Evolutionary conservation across 78 protist species (phyloP).

Genomic region (Creolimax fragrantissima): DNA sequence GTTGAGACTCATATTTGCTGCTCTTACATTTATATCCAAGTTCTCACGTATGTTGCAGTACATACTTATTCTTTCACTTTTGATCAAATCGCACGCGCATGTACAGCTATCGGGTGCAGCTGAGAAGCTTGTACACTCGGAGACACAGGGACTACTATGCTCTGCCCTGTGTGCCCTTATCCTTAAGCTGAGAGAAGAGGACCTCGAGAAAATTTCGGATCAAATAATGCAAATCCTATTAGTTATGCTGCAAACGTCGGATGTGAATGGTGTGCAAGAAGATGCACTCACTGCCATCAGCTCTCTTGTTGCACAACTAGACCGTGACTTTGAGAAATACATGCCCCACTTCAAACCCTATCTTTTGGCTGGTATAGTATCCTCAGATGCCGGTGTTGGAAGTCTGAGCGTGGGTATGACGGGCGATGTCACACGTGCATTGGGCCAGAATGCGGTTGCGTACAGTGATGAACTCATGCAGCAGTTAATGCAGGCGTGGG

Average conservation of each 20-base stretch:
- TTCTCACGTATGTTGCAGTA: not conserved
- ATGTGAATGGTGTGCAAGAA: conserved; percentile 37
- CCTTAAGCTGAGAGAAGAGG: not conserved
- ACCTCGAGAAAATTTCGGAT: not conserved
- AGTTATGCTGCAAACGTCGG: not conserved
- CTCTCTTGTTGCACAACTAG: conserved; percentile 45
- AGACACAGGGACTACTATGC: not conserved
- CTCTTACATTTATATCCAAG: not conserved
- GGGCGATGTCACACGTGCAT: conserved; percentile 71
- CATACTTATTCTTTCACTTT: not conserved
- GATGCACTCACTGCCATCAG: conserved; percentile 75
- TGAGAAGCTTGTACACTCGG: not conserved
- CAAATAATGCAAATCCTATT: not conserved
- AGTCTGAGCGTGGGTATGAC: conserved; percentile 46
- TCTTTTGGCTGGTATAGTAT: not conserved
- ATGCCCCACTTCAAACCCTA: conserved; percentile 48
- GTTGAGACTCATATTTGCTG: not conserved
- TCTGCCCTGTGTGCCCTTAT: not conserved
- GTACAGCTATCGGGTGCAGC: too few species aligned
- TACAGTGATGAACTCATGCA: conserved; percentile 40
- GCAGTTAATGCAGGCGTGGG: conserved; percentile 33
- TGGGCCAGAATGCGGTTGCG: conserved; percentile 28
- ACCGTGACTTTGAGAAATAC: conserved; percentile 46
- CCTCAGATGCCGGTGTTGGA: not conserved
- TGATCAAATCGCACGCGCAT: too few species aligned